Percentiles rank a stretch among this genome's conserved stretches.
Conservation (phyloP, 192 early-diverging fungal genomes). For the Gryganskiella cystojenkinii region DNA sequence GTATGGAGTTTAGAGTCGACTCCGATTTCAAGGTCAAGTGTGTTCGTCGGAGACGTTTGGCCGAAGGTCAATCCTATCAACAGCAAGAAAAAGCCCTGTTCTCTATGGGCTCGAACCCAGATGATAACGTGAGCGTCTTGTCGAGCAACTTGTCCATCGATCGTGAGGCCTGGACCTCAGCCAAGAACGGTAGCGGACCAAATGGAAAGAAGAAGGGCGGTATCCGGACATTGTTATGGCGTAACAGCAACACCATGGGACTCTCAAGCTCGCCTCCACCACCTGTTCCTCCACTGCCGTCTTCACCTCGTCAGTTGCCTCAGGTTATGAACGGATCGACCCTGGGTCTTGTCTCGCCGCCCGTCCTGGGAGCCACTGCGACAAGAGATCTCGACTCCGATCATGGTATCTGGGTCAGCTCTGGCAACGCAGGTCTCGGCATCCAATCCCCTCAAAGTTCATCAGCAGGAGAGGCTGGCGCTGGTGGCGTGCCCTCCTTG, state of each 20-base stretch:
- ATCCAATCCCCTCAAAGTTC: neutral
- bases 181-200: constrained; percentile 24
- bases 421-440: constrained; percentile 6
- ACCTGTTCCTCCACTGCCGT: constrained; percentile 27
- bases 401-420: constrained; percentile 50
- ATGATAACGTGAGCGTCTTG: constrained; percentile 45
- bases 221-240: constrained; percentile 42
- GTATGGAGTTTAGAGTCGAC: constrained; percentile 66
- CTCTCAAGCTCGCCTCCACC: constrained; percentile 38
- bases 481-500: constrained; percentile 21
- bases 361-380: constrained; percentile 1
- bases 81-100: neutral
- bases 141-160: constrained; percentile 41
- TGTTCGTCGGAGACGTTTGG: constrained; percentile 53
- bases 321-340: constrained; percentile 46
- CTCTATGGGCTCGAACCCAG: constrained; percentile 11
- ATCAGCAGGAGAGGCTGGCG: neutral
- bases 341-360: constrained; percentile 24
- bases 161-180: constrained; percentile 45
- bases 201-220: constrained; percentile 49
- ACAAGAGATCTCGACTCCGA: constrained; percentile 43
- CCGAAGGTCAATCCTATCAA: constrained; percentile 5
- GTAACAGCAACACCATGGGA: constrained; percentile 31
- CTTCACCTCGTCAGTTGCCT: constrained; percentile 22
- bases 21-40: constrained; percentile 70